These are phyloP conservation scores for Hyaloscypha hepaticicola DNA, from an alignment of 495 filamentous ascomycete species.

Conservation along the genomic window DNA sequence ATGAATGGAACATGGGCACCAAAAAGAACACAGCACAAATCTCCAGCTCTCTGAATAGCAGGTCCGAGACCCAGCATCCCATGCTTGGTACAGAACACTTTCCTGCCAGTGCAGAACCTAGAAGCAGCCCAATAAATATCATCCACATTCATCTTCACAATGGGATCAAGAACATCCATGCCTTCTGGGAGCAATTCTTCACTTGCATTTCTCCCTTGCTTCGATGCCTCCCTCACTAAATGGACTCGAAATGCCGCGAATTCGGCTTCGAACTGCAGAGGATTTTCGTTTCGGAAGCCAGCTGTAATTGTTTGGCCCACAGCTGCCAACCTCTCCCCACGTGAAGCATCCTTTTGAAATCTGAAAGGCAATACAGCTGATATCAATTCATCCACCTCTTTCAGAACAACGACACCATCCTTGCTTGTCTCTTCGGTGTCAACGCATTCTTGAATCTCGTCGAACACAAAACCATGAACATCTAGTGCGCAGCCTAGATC, in stretches of 20 bases:
- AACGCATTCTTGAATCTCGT: not conserved
- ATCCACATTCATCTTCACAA: not conserved
- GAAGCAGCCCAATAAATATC: constrained; percentile 12
- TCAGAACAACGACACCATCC: not conserved
- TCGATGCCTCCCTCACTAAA: not conserved
- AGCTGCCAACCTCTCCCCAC: not conserved
- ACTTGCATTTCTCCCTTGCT: not conserved
- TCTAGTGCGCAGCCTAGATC: not conserved
- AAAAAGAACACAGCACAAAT: not conserved
- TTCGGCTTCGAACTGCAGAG: not conserved
- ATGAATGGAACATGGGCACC: constrained; percentile 1
- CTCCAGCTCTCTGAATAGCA: not conserved
- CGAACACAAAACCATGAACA: constrained; percentile 5
- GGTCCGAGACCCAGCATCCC: not conserved
- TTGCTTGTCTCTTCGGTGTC: not conserved
- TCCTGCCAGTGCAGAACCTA: constrained; percentile 6
- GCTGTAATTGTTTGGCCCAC: constrained; percentile 12
- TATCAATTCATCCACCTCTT: not conserved
- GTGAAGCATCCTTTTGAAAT: not conserved
- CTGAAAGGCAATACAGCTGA: not conserved
- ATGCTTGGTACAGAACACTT: not conserved
- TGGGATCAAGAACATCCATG: not conserved
- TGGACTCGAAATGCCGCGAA: constrained; percentile 4
- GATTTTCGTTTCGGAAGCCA: constrained; percentile 1
- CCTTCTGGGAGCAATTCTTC: not conserved